Conservation (phyloP, 495 filamentous ascomycete genomes). For the Niebla homalea region DNA sequence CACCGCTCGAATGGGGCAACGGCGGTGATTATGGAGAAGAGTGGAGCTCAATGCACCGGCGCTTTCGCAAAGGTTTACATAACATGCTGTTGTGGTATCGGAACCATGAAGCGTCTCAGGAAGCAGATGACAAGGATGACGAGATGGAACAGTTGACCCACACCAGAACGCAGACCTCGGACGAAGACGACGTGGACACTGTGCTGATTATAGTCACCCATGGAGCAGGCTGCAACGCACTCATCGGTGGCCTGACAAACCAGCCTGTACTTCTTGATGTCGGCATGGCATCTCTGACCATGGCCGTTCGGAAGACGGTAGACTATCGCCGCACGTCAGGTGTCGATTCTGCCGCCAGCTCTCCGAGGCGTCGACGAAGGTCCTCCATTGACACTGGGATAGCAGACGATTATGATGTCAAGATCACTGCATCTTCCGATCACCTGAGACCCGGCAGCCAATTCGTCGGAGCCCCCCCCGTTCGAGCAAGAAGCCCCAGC, state of each 20-base stretch:
- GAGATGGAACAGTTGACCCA: slow-evolving; percentile 14
- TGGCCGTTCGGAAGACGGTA: slow-evolving; percentile 60
- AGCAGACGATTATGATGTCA: slow-evolving; percentile 59
- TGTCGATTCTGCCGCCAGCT: slow-evolving; percentile 15
- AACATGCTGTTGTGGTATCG: slow-evolving; percentile 74
- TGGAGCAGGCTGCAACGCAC: slow-evolving; percentile 92
- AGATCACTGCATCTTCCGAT: slow-evolving; percentile 63
- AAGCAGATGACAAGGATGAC: slow-evolving; percentile 22
- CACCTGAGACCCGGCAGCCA: slow-evolving; percentile 51
- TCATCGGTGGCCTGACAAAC: slow-evolving; percentile 81
- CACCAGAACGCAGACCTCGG: slow-evolving; percentile 7
- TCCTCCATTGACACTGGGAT: slow-evolving; percentile 27
- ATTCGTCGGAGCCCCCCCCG: neutral
- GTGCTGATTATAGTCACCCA: slow-evolving; percentile 90
- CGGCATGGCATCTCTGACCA: slow-evolving; percentile 75
- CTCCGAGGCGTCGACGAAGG: slow-evolving; percentile 14
- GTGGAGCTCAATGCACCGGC: slow-evolving; percentile 86
- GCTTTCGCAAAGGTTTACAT: slow-evolving; percentile 66
- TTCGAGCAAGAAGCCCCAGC: neutral
- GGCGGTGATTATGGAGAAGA: slow-evolving; percentile 86
- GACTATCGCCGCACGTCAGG: slow-evolving; percentile 18
- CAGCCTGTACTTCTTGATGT: slow-evolving; percentile 84
- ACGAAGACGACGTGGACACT: slow-evolving; percentile 32
- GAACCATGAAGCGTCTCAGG: slow-evolving; percentile 33
- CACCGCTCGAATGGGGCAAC: slow-evolving; percentile 63